These are phyloP conservation scores for Kurtzmaniella fragi DNA, from an alignment of 805 yeast species.

Conservation along the genomic window DNA sequence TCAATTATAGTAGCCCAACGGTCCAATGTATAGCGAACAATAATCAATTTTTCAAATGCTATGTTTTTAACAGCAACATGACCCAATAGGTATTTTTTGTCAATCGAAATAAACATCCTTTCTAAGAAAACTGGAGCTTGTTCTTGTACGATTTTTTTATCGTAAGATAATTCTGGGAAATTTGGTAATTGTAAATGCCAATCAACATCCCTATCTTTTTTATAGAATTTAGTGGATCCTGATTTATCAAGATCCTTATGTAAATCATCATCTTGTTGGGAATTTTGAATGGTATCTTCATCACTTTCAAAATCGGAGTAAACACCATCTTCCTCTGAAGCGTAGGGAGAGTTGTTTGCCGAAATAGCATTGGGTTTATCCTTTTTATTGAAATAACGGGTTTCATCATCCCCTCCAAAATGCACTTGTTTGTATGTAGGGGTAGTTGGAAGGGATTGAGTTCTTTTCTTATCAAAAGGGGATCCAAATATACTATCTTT, in stretches of 20 bases:
- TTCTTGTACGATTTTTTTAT: slow-evolving; percentile 36
- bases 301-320: slow-evolving; percentile 8
- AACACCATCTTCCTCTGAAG: slow-evolving; percentile 5
- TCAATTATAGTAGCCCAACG: slow-evolving; percentile 74
- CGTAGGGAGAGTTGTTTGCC: slow-evolving; percentile 55
- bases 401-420: slow-evolving; percentile 64
- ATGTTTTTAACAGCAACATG: slow-evolving; percentile 75
- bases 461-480: slow-evolving; percentile 22
- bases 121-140: slow-evolving; percentile 55
- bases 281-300: slow-evolving; percentile 12
- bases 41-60: slow-evolving; percentile 61
- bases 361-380: slow-evolving; percentile 78
- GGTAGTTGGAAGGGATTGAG: slow-evolving; percentile 38
- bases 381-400: slow-evolving; percentile 64
- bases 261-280: slow-evolving; percentile 7
- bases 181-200: slow-evolving; percentile 44
- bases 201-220: slow-evolving; percentile 9
- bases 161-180: slow-evolving; percentile 44
- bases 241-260: not conserved
- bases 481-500: slow-evolving; percentile 39
- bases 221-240: slow-evolving; percentile 1
- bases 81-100: slow-evolving; percentile 59
- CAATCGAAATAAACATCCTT: slow-evolving; percentile 52
- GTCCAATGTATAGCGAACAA: slow-evolving; percentile 71
- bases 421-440: slow-evolving; percentile 73